Evolutionary conservation across 352 stramenopile genomes (phyloP), one percentile per base, ranked within the genome.

Genomic region (Thalassiosira mediterranea): DNA sequence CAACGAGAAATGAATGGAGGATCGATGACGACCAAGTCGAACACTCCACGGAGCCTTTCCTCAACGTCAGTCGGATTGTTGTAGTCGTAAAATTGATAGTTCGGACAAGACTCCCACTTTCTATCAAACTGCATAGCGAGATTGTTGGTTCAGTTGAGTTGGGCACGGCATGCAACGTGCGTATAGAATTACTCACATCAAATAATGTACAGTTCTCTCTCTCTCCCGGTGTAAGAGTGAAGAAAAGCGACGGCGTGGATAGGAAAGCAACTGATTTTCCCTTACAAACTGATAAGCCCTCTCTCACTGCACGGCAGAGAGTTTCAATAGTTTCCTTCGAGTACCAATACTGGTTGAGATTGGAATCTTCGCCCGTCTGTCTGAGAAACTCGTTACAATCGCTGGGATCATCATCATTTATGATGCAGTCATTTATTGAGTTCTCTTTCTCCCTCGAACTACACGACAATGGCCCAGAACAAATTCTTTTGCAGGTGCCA

Each of bases 311-410:
- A 42, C 70, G 40, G 23, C 56, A 76, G 5, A 88, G 53, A 29
- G 40, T 65, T 5, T 96, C 81, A 19, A 98, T 95, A 0, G 95
- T 98, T 4, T 87, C 68, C 3, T 84, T 72, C 0, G 93, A 97
- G 72, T 98, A 98, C 95, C 95, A 98, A 69, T 98, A 98, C 76
- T 98, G 95, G 80, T 98, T 98, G n/a, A 97, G 79, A 72, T 97
- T 88, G 72, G 91, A 90, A 80, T 97, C 96, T 89, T 98, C 84
- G 28, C 38, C 5, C 10, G 49, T 83, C 60, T 53, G 32, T 17
- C 58, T 76, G 19, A 75, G 56, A 57, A 83, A 83, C 4, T 65
- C 38, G 31, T 82, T 53, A 10, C 21, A 17, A 17, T 53, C 7
- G 44, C 44, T n/a, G 37, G 8, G 37, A 44, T 8, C 37, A 21